phyloP scores from a whole-genome alignment of 106 monocot species.

The Dendrobium huoshanense region DNA sequence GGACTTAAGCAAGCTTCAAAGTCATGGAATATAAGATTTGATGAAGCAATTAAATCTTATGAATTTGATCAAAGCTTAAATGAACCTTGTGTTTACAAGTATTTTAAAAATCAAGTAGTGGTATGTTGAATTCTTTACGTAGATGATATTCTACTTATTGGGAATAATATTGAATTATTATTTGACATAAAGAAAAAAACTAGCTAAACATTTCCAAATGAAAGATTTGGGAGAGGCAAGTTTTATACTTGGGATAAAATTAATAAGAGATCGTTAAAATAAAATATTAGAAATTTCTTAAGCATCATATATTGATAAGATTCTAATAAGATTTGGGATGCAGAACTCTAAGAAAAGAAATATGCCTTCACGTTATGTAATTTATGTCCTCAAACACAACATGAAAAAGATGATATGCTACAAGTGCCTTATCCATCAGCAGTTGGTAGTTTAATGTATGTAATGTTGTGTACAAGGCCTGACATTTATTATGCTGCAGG shows the following conservation, averaged over 20 bases:
- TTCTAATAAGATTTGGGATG: not conserved
- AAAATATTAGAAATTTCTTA: not conserved
- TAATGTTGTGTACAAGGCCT: not conserved
- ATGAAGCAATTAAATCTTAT: too few relatives aligned
- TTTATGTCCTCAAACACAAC: not conserved
- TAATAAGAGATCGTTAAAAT: not conserved
- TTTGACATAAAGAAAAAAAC: too few relatives aligned
- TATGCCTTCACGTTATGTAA: not conserved
- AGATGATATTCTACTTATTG: too few relatives aligned
- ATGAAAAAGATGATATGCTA: not conserved
- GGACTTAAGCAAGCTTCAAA: too few relatives aligned
- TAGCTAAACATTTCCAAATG: constrained; percentile 1
- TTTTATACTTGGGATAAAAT: not conserved
- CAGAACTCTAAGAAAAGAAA: constrained; percentile 4
- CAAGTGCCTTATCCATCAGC: not conserved
- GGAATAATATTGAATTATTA: too few relatives aligned
- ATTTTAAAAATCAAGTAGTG: too few relatives aligned
- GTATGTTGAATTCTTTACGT: too few relatives aligned
- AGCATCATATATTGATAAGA: not conserved
- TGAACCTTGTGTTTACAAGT: too few relatives aligned
- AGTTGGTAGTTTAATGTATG: not conserved
- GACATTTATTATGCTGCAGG: not conserved
- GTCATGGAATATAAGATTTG: too few relatives aligned
- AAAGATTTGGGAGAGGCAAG: not conserved
- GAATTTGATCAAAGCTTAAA: too few relatives aligned